A percentile compares a stretch with the other conserved stretches of the same genome.
Conservation (phyloP, 192 early-diverging fungal genomes). For the Fimicolochytrium jonesii region DNA sequence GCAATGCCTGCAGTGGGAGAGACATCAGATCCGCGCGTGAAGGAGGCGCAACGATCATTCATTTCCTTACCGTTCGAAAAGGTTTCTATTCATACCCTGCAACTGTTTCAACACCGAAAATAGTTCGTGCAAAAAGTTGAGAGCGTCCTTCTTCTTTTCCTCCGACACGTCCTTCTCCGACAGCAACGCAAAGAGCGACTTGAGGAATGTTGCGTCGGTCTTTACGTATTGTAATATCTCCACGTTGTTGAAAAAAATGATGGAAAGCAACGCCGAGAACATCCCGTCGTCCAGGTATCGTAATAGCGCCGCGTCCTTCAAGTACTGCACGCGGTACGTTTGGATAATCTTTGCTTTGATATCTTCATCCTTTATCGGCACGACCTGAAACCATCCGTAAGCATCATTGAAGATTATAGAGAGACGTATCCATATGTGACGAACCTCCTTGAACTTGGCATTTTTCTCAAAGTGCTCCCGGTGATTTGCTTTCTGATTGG, state of each 20-base stretch:
- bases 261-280: conserved; percentile 63
- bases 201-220: conserved; percentile 63
- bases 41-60: no score
- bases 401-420: no score
- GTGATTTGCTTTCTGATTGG: conserved; percentile 66
- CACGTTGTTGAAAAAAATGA: conserved; percentile 79
- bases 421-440: no score
- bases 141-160: conserved; percentile 67
- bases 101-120: conserved; percentile 70
- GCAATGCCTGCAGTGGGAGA: neutral
- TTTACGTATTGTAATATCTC: conserved; percentile 78
- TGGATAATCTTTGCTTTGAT: conserved; percentile 79
- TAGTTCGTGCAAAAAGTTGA: conserved; percentile 77
- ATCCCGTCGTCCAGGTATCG: conserved; percentile 74
- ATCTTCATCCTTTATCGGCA: conserved; percentile 70
- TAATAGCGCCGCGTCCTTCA: conserved; percentile 81
- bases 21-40: no score
- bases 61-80: conserved; percentile 68
- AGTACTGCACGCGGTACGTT: conserved; percentile 79
- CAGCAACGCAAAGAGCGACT: conserved; percentile 67
- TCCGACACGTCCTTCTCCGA: conserved; percentile 23
- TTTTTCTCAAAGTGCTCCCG: conserved; percentile 61
- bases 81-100: conserved; percentile 54
- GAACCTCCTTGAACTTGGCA: conserved; percentile 40
- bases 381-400: no score